Base-by-base conservation (phyloP, 495 filamentous ascomycete species). In the Xylaria intraflava region DNA sequence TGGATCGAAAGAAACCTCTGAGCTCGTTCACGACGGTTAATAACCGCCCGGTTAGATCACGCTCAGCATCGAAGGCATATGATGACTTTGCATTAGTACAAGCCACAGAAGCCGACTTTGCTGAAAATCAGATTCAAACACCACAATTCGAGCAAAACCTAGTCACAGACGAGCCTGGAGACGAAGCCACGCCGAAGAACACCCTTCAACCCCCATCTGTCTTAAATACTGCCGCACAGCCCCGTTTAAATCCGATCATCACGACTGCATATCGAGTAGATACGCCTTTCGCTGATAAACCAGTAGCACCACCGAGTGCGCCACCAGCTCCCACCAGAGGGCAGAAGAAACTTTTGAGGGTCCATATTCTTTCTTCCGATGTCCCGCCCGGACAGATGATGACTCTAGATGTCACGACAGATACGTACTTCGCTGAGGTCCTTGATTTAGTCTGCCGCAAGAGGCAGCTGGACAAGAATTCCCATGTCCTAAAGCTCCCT, bases 381-480 rank as follows among this genome's bases (percentile, higher is more conserved):
- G 60, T 71, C 3, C 67, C 76, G 0, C 71, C 78, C 1, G 78
- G 77, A 8, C 78, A 81, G 51, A 81, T 81, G 77, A 82, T 86
- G 40, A 87, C 86, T 1, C 72, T 96, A 12, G 87, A 90, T 60
- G 88, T 91, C 19, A 91, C 89, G 3, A 91, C 89, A 2, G 93
- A 96, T 62, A 96, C 88, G 33, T 97, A 95, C 64, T 83, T 98
- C 24, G 90, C 89, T 12, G 93, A 98, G 67, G 83, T 97, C 24
- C 79, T 96, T 38, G 91, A 96, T 59, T 80, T 81, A n/a, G 86
- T 91, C 2, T 97, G 93, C 65, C 85, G 89, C 50, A 87, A 89
- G 62, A 85, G 94, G 66, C 84, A 90, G 16, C 74, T 97, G 7
- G 93, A 97, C 66, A 95, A 93, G 72, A 87, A 79, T 0, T 86